Percentiles rank a stretch among this genome's conserved stretches.
These are phyloP conservation scores for Melampsora larici-populina DNA, from an alignment of 1,284 basidiomycete species.

Conservation along the genomic window DNA sequence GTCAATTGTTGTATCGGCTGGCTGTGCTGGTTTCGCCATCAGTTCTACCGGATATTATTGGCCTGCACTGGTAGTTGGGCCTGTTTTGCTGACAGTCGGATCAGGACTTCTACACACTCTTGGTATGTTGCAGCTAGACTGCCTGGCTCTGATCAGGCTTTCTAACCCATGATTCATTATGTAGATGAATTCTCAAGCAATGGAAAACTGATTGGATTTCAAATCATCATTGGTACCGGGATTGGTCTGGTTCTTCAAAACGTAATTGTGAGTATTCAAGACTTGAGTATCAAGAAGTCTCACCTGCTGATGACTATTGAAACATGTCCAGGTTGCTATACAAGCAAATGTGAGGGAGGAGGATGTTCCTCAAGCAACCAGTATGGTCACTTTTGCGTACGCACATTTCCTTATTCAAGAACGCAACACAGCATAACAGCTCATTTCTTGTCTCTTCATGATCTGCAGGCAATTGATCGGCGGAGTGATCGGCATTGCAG, in stretches of 20 bases:
- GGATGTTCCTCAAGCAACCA: slow-evolving; percentile 8
- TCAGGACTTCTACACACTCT: slow-evolving; percentile 7
- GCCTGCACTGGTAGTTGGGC: neutral
- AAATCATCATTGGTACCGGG: neutral
- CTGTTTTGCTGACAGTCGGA: slow-evolving; percentile 5
- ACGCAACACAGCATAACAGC: neutral
- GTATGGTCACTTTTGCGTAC: slow-evolving; percentile 2
- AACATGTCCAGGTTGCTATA: neutral
- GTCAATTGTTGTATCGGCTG: slow-evolving; percentile 3
- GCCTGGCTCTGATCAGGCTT: neutral
- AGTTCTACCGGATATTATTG: slow-evolving; percentile 4
- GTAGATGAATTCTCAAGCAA: neutral
- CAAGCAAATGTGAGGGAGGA: neutral
- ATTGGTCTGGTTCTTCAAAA: too few species aligned
- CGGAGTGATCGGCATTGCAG: neutral
- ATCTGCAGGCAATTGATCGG: too few species aligned
- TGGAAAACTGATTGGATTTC: neutral
- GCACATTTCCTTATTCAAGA: neutral
- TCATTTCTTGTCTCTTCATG: neutral
- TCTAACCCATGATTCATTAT: neutral
- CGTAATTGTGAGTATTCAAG: neutral
- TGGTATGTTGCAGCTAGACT: neutral
- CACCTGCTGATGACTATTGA: too few species aligned
- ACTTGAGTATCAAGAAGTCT: too few species aligned
- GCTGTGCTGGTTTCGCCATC: neutral